Conservation (phyloP, 202 grass and related monocot species). For the Saccharum hybrid region DNA sequence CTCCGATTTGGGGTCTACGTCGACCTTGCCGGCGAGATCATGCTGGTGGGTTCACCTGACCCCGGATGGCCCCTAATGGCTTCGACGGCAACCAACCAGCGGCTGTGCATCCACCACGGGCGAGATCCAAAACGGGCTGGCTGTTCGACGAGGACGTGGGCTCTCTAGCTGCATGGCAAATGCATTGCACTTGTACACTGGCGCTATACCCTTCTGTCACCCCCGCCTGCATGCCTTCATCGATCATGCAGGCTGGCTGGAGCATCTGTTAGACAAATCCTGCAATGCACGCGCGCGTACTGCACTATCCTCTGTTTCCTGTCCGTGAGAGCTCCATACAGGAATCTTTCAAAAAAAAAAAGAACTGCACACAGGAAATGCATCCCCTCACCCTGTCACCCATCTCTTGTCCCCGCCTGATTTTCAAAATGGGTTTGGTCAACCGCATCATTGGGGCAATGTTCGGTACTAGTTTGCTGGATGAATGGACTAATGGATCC, state of each 20-base stretch:
- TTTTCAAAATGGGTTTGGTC: slow-evolving; percentile 30
- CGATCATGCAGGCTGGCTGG: no score
- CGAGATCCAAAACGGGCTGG: no score
- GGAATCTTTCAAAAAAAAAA: no score
- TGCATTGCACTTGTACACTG: not conserved
- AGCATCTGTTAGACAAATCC: not conserved
- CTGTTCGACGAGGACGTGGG: not conserved
- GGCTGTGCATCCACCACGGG: not conserved
- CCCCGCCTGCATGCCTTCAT: not conserved
- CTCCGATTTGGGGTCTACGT: not conserved
- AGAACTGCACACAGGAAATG: not conserved
- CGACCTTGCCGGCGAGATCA: not conserved
- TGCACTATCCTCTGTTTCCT: not conserved
- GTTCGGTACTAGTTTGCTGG: not conserved
- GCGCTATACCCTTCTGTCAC: no score
- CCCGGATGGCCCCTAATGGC: no score
- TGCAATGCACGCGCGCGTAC: not conserved
- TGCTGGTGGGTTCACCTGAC: not conserved
- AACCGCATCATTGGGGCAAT: slow-evolving; percentile 17
- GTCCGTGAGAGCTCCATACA: no score
- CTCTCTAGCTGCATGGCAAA: not conserved
- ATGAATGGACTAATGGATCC: not conserved
- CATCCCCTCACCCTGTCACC: not conserved
- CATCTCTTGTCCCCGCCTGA: not conserved
- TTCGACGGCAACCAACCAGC: not conserved